Evolutionary conservation across 495 filamentous ascomycete genomes (phyloP).

Genomic region (Oidiodendron maius): DNA sequence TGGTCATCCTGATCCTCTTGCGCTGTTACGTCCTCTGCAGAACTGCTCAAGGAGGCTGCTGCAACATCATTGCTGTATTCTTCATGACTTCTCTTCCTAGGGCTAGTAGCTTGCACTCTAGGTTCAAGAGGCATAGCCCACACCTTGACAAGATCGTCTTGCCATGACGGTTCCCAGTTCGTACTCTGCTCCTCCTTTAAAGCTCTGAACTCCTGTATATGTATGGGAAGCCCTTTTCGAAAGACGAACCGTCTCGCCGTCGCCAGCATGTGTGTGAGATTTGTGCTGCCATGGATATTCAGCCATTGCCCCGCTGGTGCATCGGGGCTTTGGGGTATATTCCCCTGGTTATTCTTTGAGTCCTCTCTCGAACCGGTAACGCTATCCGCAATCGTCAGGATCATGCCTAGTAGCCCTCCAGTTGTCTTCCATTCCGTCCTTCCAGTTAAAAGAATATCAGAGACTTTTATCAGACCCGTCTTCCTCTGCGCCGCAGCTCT

Average conservation of each 20-base stretch:
- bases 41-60: slow-evolving; percentile 6
- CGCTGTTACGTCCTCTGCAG: slow-evolving; percentile 4
- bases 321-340: slow-evolving; percentile 23
- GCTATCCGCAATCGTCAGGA: slow-evolving; percentile 74
- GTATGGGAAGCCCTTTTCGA: slow-evolving; percentile 68
- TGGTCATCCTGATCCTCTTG: slow-evolving; percentile 37
- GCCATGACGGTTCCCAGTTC: slow-evolving; percentile 54
- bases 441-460: slow-evolving; percentile 78
- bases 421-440: slow-evolving; percentile 63
- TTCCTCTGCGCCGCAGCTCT: slow-evolving; percentile 65
- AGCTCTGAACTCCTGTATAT: slow-evolving; percentile 52
- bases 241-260: slow-evolving; percentile 87
- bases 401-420: slow-evolving; percentile 78
- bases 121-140: slow-evolving; percentile 68
- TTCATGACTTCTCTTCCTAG: slow-evolving; percentile 58
- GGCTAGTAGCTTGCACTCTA: slow-evolving; percentile 3
- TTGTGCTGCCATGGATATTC: slow-evolving; percentile 70
- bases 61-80: slow-evolving; percentile 36
- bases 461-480: slow-evolving; percentile 50
- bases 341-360: slow-evolving; percentile 18
- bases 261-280: slow-evolving; percentile 72
- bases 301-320: slow-evolving; percentile 31
- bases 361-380: slow-evolving; percentile 26
- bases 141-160: slow-evolving; percentile 68
- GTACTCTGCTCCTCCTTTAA: neutral